Base-by-base conservation (phyloP, 495 filamentous ascomycete species). In the Chaetomidium leptoderma region DNA sequence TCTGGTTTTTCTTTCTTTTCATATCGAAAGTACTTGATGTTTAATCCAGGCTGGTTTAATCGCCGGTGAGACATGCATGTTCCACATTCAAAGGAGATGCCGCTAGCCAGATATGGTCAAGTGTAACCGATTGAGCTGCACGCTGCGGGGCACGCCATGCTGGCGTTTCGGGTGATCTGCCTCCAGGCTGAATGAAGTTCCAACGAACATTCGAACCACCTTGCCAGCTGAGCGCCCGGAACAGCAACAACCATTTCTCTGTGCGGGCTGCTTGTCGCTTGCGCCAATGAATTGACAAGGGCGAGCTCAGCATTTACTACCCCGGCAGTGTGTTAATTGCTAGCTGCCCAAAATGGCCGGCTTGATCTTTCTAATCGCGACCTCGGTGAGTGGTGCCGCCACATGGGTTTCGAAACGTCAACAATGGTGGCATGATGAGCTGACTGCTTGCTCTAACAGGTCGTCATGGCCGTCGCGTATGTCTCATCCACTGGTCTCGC, bases 381-480 rank as follows among this genome's bases (percentile, higher is more conserved):
- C 60, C 56, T 63, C 60, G 19, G 60, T 63, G 48, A 59, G 60
- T 63, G 19, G 13, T 27, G 43, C 49, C n/a, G n/a, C 26, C 33
- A 21, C 33, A 10, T 17, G n/a, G 19, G 17, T 27, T 42, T 37
- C 10, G 21, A 6, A 8, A 43, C 44, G 35, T 42, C 16, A 16
- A 27, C 3, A 5, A 32, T 53, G 16, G 50, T 45, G 40, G 55
- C 36, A 48, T 30, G 39, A 50, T 19, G 62, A 46, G 66, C 66
- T 65, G 53, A 69, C 59, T 40, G 7, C 19, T 32, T 56, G 30
- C 27, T 50, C 42, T 26, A 23, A 35, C 37, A 80, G 77, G 81
- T 88, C 67, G 86, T 96, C 64, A 98, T 98, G 93, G 91, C 91
- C 62, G 76, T 91, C 67, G 91, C 93, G 93, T 97, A 82, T 74